Percentiles rank a stretch among this genome's conserved stretches.
phyloP scores from a whole-genome alignment of 2,329 filamentous ascomycete genomes.

The Nothopassalora personata region DNA sequence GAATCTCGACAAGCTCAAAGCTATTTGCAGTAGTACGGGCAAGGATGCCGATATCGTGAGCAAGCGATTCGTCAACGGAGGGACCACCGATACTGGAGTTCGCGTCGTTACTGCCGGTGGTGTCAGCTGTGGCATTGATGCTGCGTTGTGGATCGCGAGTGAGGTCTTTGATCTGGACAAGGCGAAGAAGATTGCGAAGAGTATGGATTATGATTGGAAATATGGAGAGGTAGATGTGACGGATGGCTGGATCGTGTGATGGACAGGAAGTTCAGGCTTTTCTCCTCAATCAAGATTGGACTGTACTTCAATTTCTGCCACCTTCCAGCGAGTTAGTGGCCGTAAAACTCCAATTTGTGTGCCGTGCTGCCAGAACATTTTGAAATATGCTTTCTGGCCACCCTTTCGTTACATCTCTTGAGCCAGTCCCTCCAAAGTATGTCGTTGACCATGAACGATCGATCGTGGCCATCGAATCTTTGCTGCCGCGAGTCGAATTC shows the following conservation, averaged over 20 bases:
- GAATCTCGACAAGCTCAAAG: constrained; percentile 4
- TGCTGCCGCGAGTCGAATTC: too few species aligned
- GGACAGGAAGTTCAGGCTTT: background rate
- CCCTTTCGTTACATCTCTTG: too few species aligned
- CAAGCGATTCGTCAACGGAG: constrained; percentile 13
- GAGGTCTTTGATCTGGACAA: constrained; percentile 7
- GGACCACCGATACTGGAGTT: constrained; percentile 4
- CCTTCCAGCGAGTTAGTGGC: too few species aligned
- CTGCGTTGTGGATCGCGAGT: constrained; percentile 11
- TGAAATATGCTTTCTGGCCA: too few species aligned
- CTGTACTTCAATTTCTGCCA: too few species aligned
- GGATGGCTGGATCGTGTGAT: constrained; percentile 5
- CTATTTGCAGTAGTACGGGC: constrained; percentile 1
- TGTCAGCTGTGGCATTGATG: constrained; percentile 18
- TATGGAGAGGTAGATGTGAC: constrained; percentile 10
- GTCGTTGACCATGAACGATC: too few species aligned
- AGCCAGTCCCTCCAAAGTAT: too few species aligned
- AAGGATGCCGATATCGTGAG: constrained; percentile 6
- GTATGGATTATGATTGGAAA: constrained; percentile 17
- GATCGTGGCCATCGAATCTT: too few species aligned
- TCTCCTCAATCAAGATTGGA: too few species aligned
- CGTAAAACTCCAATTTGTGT: too few species aligned
- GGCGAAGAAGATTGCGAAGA: constrained; percentile 14
- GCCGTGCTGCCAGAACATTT: too few species aligned
- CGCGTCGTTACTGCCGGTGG: constrained; percentile 10